Evolutionary conservation across 169 alveolate species (phyloP), one percentile per base, ranked within the genome.

Genomic region (Plasmodium inui): DNA sequence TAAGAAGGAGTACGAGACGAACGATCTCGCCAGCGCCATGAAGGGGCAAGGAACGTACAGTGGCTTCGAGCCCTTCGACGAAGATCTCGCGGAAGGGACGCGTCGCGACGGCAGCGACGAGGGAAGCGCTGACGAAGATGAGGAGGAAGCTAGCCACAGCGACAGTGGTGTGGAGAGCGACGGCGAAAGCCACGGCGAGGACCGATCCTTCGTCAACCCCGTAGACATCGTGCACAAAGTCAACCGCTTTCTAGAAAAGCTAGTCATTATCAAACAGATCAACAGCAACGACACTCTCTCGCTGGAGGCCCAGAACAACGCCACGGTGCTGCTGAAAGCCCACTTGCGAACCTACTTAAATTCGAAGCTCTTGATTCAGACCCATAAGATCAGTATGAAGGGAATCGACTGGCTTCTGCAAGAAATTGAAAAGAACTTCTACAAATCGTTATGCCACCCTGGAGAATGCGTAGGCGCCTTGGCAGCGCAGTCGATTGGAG

Each of bases 401-500:
- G 98, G 98, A n/a, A 97, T 99, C 78, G 99, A 99, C 92, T 99
- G 99, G 99, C 96, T 99, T 41, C 94, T 99, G 61, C 99, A 99
- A 53, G 99, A 99, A 97, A 98, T 99, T 79, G 98, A 98, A 91
- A 97, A 98, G 10, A 98, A 97, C 92, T 99, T 99, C 93, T 97
- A 98, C 61, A 97, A 98, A 88, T 98, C 99, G 7, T 97, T 98
- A 50, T 99, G 98, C 19, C 99, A 98, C 93, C 99, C 99, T 19
- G 99, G 99, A 32, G 99, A 99, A 84, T 98, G 99, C 97, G 99
- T 99, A 34, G 99, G 99, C 1, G 99, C 99, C 30, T 97, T 99
- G 28, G 99, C 99, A 4, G 99, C 99, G 4, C 99, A 99, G 96
- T 98, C 99, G n/a, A 98, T 99, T 37, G 99, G 99, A 76, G 99